A percentile compares a stretch with the other conserved stretches of the same genome.
Evolutionary conservation across 73 alveolate species (phyloP).

Genomic region (Symbiodinium pilosum): DNA sequence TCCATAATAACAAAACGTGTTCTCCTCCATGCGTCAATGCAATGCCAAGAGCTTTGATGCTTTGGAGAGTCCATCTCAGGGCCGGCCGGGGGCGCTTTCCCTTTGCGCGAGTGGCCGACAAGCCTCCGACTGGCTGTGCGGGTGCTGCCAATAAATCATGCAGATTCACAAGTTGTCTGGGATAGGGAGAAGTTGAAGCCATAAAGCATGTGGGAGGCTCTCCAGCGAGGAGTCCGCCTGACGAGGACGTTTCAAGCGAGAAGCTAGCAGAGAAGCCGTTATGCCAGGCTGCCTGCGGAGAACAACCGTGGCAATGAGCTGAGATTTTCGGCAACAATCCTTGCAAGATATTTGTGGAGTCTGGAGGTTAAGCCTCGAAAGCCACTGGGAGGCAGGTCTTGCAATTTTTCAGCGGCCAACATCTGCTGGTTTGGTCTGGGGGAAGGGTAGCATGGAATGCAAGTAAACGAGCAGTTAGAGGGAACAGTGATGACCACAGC

Average conservation of each 20-base stretch:
- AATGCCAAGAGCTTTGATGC: too few species aligned
- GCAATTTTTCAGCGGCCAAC: not conserved
- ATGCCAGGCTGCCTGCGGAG: constrained; percentile 14
- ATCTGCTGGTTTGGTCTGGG: not conserved
- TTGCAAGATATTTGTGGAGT: not conserved
- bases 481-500: too few species aligned
- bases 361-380: constrained; percentile 34
- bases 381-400: constrained; percentile 79
- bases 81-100: constrained; percentile 23
- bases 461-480: too few species aligned
- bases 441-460: not conserved
- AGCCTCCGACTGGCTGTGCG: constrained; percentile 61
- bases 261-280: too few species aligned
- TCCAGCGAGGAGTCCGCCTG: constrained; percentile 61
- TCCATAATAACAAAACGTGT: too few species aligned
- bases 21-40: too few species aligned
- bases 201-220: too few species aligned
- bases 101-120: constrained; percentile 59
- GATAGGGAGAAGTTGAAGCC: not conserved
- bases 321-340: not conserved
- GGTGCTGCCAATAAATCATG: not conserved
- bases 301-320: constrained; percentile 49
- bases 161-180: not conserved
- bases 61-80: too few species aligned
- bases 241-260: not conserved